Evolutionary conservation across 129 eudicot species (phyloP), one percentile per base, ranked within the genome.

Genomic region (Flaveria linearis): DNA sequence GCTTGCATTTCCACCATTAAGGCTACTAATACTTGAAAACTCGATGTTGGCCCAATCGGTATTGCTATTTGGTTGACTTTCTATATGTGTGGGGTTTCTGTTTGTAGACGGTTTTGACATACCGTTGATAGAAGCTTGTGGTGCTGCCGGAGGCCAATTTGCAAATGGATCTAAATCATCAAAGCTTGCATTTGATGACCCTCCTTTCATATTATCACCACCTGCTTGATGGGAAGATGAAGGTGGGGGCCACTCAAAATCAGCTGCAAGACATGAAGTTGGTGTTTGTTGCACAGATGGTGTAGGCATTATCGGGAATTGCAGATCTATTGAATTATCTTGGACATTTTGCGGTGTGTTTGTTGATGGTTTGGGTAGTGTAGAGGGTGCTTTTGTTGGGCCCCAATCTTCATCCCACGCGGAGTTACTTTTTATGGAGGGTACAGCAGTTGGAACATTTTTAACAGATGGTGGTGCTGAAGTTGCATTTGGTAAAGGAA

Each of bases 341-440:
- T 87, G 89, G 56, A 69, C 82, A 80, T 28, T 41, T 25, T 83
- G 70, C 46, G 92, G 49, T 45, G 76, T 25, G 60, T 17, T 68
- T 10, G 86, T 50, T 23, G 84, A 74, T 22, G 88, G 68, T 49
- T 86, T 83, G 41, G 69, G 77, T 22, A 84, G 42, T 25, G 80
- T 66, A 39, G 88, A 58, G 72, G 93, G 76, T 64, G 47, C 76
- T 74, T 84, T 88, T 11, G 82, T 15, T 26, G 90, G 76, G 65
- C 81, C 70, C 98, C 98, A 93, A 81, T 93, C 98, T 84, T 92
- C 93, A 83, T 93, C 97, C 98, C 98, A 93, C 42, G 96, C 67
- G 53, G 91, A 68, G 75, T 71, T 83, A 42, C 70, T 76, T 76
- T 75, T 88, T 10, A 85, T 56, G 71, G 84, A 65, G 23, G 96